phyloP scores from a whole-genome alignment of 2,329 filamentous ascomycete species.

The Ceratocystis cubensis region DNA sequence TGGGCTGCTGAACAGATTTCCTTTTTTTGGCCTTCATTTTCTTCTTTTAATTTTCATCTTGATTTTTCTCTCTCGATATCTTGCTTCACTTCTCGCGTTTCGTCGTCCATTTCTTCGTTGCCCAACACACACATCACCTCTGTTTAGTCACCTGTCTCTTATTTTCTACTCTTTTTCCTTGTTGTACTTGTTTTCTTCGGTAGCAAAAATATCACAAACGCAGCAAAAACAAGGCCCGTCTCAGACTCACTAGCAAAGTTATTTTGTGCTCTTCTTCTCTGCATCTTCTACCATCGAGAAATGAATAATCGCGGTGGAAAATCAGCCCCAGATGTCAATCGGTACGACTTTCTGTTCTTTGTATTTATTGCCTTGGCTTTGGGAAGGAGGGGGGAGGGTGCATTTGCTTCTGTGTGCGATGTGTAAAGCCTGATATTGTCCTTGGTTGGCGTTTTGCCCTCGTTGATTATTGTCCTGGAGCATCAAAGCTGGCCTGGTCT shows the following conservation, averaged over 20 bases:
- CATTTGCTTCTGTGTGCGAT: conserved; percentile 6
- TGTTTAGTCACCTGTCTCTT: conserved; percentile 1
- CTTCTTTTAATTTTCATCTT: conserved; percentile 14
- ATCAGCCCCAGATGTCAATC: conserved; percentile 98
- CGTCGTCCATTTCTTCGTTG: not conserved
- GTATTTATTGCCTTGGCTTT: conserved; percentile 22
- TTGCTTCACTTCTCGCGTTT: conserved; percentile 6
- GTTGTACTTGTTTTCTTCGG: conserved; percentile 4
- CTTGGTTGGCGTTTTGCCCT: not conserved
- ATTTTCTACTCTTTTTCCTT: conserved; percentile 3
- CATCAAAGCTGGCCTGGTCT: not conserved
- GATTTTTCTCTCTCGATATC: not conserved
- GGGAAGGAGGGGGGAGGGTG: no score
- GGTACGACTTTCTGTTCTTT: conserved; percentile 46
- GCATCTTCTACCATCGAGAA: conserved; percentile 42
- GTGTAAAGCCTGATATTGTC: conserved; percentile 13
- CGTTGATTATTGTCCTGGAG: not conserved
- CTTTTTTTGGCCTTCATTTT: conserved; percentile 15
- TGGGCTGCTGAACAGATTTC: conserved; percentile 7
- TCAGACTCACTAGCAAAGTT: conserved; percentile 1
- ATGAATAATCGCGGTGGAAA: conserved; percentile 96
- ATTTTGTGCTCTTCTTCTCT: conserved; percentile 6
- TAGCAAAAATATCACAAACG: conserved; percentile 3
- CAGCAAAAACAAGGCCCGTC: not conserved
- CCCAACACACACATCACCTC: not conserved